These are phyloP conservation scores for Jimgerdemannia lactiflua DNA, from an alignment of 192 early-diverging fungal species.

Conservation along the genomic window DNA sequence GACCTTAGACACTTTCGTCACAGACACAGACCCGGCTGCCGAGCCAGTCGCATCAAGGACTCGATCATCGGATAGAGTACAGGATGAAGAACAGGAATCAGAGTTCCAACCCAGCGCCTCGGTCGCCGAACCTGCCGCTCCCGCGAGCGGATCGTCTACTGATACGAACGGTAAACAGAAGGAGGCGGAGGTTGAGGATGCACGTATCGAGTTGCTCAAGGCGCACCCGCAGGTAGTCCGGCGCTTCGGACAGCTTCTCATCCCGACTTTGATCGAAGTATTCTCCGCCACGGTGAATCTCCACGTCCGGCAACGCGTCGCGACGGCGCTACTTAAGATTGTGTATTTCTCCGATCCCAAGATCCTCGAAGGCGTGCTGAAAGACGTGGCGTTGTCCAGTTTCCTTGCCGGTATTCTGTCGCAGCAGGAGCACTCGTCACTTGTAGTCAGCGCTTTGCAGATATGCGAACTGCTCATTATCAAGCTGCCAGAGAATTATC, in stretches of 20 bases:
- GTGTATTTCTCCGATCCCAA: conserved; percentile 43
- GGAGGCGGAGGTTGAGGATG: conserved; percentile 17
- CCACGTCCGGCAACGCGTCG: conserved; percentile 59
- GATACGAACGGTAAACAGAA: conserved; percentile 21
- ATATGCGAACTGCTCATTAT: conserved; percentile 61
- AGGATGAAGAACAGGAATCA: too few species aligned
- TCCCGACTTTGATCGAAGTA: conserved; percentile 72
- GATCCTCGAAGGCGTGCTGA: conserved; percentile 42
- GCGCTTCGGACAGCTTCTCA: conserved; percentile 42
- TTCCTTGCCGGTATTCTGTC: conserved; percentile 46
- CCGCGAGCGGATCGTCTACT: too few species aligned
- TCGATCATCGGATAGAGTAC: conserved; percentile 14
- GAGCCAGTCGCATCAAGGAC: conserved; percentile 22
- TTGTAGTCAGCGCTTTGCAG: conserved; percentile 56
- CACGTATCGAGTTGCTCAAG: conserved; percentile 29
- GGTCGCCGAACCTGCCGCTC: too few species aligned
- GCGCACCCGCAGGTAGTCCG: conserved; percentile 32
- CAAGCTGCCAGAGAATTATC: conserved; percentile 57
- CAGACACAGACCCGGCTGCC: too few species aligned
- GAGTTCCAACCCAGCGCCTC: too few species aligned
- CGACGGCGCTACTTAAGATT: conserved; percentile 57
- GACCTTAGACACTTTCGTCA: too few species aligned
- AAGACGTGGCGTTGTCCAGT: conserved; percentile 43
- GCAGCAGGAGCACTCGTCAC: conserved; percentile 45
- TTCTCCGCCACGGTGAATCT: conserved; percentile 67